A percentile compares a stretch with the other conserved stretches of the same genome.
Evolutionary conservation across 2,329 filamentous ascomycete genomes (phyloP).

Genomic region (Chaetothyriales sp.): DNA sequence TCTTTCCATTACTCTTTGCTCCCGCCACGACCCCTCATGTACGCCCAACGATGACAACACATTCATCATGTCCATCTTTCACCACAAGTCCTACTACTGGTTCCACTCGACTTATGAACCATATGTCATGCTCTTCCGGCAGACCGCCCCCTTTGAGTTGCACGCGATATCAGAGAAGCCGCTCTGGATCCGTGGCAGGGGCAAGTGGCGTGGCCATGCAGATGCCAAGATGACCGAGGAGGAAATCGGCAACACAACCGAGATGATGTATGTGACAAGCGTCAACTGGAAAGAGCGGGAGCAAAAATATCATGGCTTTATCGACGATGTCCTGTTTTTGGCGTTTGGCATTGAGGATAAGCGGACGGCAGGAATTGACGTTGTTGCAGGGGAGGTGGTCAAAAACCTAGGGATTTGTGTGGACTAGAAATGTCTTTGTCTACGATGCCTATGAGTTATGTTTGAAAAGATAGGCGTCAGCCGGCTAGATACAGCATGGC

Average conservation of each 20-base stretch:
- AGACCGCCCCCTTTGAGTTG: constrained; percentile 6
- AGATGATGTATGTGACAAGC: constrained; percentile 45
- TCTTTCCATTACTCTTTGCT: constrained; percentile 40
- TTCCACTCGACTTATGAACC: constrained; percentile 25
- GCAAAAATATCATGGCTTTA: constrained; percentile 39
- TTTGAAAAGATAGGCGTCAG: background rate
- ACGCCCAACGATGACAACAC: constrained; percentile 32
- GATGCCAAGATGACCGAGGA: constrained; percentile 6
- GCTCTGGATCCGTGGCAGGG: constrained; percentile 41
- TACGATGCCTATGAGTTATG: background rate
- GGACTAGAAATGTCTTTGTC: background rate
- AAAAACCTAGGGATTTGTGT: constrained; percentile 26
- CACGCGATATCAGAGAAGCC: constrained; percentile 22
- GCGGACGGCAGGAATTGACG: constrained; percentile 35
- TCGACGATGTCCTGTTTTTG: constrained; percentile 42
- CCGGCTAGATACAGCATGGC: background rate
- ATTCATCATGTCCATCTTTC: constrained; percentile 40
- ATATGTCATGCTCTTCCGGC: constrained; percentile 11
- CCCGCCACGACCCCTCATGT: constrained; percentile 33
- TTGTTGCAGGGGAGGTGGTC: constrained; percentile 36
- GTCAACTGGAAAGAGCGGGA: constrained; percentile 39
- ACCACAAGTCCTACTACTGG: constrained; percentile 36
- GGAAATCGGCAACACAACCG: constrained; percentile 23
- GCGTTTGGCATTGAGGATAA: constrained; percentile 43
- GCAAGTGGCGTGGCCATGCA: constrained; percentile 12